These are phyloP conservation scores for Phytopythium montanum DNA, from an alignment of 352 stramenopile genomes.

Conservation along the genomic window DNA sequence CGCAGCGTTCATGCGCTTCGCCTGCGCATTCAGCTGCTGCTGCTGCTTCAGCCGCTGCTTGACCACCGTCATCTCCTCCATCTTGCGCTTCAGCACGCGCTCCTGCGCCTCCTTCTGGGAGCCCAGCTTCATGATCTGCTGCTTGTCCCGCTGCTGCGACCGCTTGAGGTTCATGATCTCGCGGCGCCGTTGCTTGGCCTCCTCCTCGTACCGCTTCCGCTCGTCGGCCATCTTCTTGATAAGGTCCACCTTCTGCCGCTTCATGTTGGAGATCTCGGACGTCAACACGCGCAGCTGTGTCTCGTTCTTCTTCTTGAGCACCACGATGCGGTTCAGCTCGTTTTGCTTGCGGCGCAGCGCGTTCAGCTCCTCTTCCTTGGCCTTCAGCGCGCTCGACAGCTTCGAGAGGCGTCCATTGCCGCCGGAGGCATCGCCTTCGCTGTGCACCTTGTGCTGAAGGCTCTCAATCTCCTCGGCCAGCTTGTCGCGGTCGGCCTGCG, in stretches of 20 bases:
- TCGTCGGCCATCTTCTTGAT: slow-evolving; percentile 87
- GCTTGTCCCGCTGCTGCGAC: slow-evolving; percentile 77
- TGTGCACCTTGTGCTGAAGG: slow-evolving; percentile 58
- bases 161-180: slow-evolving; percentile 83
- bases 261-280: slow-evolving; percentile 84
- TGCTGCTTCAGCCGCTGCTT: slow-evolving; percentile 86
- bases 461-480: slow-evolving; percentile 77
- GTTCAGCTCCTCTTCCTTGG: slow-evolving; percentile 73
- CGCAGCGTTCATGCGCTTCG: slow-evolving; percentile 55
- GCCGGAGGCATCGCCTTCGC: slow-evolving; percentile 46
- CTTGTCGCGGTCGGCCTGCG: slow-evolving; percentile 63
- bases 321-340: slow-evolving; percentile 80
- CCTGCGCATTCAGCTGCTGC: slow-evolving; percentile 67
- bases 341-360: slow-evolving; percentile 76
- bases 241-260: slow-evolving; percentile 86
- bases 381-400: slow-evolving; percentile 68
- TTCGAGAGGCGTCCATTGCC: slow-evolving; percentile 58
- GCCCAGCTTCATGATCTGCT: slow-evolving; percentile 77
- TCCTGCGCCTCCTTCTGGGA: slow-evolving; percentile 84
- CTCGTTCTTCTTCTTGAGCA: slow-evolving; percentile 86
- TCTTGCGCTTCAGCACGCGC: slow-evolving; percentile 83
- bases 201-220: slow-evolving; percentile 79
- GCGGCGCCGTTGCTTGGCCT: slow-evolving; percentile 67
- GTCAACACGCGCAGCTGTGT: slow-evolving; percentile 78
- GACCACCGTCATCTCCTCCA: slow-evolving; percentile 78